phyloP scores from a whole-genome alignment of 176 grass and related monocot genomes.

The Raddia guianensis region DNA sequence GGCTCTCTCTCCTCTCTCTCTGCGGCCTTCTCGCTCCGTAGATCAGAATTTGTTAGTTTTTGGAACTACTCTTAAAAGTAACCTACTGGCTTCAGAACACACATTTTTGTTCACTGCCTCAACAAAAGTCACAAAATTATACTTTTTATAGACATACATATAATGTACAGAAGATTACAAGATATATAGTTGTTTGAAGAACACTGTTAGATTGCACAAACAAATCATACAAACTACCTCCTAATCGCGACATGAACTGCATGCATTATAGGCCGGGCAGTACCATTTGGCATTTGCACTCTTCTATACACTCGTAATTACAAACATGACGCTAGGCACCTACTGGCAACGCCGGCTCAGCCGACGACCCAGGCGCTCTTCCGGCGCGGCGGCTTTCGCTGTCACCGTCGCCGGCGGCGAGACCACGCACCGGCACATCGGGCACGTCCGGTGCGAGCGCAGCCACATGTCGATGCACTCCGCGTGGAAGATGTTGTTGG shows the following conservation, averaged over 20 bases:
- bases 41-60: too few species aligned
- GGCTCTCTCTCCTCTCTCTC: too few species aligned
- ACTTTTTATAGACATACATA: neutral
- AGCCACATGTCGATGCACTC: conserved; percentile 60
- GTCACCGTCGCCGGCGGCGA: neutral
- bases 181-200: neutral
- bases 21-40: too few species aligned
- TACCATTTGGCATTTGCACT: neutral
- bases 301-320: neutral
- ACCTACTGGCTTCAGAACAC: neutral
- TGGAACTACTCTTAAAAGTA: neutral
- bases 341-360: conserved; percentile 27
- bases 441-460: conserved; percentile 50
- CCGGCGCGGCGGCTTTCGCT: neutral
- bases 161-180: neutral
- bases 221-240: neutral
- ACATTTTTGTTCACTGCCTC: neutral
- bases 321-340: neutral
- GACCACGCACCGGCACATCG: conserved; percentile 48
- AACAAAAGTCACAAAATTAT: neutral
- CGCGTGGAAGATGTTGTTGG: conserved; percentile 50
- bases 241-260: neutral
- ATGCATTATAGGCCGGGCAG: neutral
- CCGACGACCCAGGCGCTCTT: neutral
- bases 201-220: neutral